Percentiles rank a stretch among this genome's conserved stretches.
Evolutionary conservation across 768 basidiomycete genomes (phyloP).

Genomic region (Hydnomerulius pinastri): DNA sequence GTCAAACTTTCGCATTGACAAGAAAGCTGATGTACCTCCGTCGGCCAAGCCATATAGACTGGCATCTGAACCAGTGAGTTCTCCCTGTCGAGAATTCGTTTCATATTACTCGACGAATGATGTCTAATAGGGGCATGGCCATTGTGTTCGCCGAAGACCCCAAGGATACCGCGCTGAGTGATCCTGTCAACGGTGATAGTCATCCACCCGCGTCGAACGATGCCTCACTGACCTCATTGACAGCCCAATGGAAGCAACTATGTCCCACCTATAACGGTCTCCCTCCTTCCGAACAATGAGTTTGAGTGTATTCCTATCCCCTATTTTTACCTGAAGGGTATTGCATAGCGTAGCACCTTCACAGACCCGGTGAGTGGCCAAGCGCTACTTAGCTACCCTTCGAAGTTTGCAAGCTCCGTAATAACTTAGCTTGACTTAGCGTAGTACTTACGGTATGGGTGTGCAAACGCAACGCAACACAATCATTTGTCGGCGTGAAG

Average conservation of each 20-base stretch:
- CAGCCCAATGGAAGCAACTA: conserved; percentile 3
- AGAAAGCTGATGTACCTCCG: neutral
- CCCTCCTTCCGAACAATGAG: conserved; percentile 1
- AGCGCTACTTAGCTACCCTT: too few species aligned
- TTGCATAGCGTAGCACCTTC: too few species aligned
- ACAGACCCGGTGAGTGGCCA: too few species aligned
- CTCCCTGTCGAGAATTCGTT: neutral
- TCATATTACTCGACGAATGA: too few species aligned
- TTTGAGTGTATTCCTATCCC: neutral
- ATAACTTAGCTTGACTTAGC: too few species aligned
- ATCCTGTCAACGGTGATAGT: neutral
- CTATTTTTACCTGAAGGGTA: neutral
- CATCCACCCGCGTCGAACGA: neutral
- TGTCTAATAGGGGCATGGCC: conserved; percentile 11
- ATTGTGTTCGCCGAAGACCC: conserved; percentile 12
- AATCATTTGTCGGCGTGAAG: too few species aligned
- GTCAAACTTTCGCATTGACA: neutral
- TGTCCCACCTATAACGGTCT: conserved; percentile 2
- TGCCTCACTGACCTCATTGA: neutral
- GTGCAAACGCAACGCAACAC: too few species aligned
- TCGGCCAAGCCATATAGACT: conserved; percentile 18
- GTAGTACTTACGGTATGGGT: too few species aligned
- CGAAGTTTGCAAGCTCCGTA: too few species aligned
- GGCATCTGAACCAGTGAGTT: conserved; percentile 19
- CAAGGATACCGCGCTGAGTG: neutral